phyloP scores from a whole-genome alignment of 192 early-diverging fungal species.

The Mortierella claussenii region DNA sequence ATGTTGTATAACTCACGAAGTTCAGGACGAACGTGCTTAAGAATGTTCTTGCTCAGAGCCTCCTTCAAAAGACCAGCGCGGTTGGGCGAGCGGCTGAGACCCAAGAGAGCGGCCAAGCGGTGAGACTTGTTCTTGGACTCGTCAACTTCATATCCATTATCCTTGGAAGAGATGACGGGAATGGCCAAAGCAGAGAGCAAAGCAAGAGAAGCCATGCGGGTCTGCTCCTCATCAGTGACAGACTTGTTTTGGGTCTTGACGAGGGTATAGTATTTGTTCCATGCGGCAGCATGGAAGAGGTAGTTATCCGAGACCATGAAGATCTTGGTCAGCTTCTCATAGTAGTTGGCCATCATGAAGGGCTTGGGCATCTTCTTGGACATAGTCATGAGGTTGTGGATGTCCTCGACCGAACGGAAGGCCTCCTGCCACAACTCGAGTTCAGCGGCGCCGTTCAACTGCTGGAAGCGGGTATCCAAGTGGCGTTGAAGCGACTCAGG shows the following conservation, averaged over 20 bases:
- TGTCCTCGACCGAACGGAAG: conserved; percentile 97
- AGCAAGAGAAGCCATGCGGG: conserved; percentile 90
- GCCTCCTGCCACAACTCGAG: conserved; percentile 99
- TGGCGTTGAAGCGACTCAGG: conserved; percentile 97
- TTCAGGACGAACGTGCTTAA: conserved; percentile 87
- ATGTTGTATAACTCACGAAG: conserved; percentile 93
- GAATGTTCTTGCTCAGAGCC: conserved; percentile 87
- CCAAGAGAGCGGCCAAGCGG: conserved; percentile 89
- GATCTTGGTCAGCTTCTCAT: conserved; percentile 97
- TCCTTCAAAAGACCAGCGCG: conserved; percentile 92
- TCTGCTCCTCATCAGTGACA: conserved; percentile 87
- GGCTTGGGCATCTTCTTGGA: conserved; percentile 94
- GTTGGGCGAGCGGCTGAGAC: conserved; percentile 84
- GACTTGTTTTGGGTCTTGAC: conserved; percentile 82
- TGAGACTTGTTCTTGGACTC: conserved; percentile 84
- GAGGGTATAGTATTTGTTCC: conserved; percentile 89
- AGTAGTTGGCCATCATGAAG: conserved; percentile 97
- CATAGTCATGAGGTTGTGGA: conserved; percentile 91
- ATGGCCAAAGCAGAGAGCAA: conserved; percentile 95
- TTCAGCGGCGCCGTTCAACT: conserved; percentile 95
- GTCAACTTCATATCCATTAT: conserved; percentile 78
- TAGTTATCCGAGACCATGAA: conserved; percentile 98
- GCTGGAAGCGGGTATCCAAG: conserved; percentile 94
- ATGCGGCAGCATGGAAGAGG: conserved; percentile 97
- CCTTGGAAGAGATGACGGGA: conserved; percentile 91